A percentile compares a stretch with the other conserved stretches of the same genome.
Evolutionary conservation across 441 rosid genomes (phyloP).

Genomic region (Hura crepitans): DNA sequence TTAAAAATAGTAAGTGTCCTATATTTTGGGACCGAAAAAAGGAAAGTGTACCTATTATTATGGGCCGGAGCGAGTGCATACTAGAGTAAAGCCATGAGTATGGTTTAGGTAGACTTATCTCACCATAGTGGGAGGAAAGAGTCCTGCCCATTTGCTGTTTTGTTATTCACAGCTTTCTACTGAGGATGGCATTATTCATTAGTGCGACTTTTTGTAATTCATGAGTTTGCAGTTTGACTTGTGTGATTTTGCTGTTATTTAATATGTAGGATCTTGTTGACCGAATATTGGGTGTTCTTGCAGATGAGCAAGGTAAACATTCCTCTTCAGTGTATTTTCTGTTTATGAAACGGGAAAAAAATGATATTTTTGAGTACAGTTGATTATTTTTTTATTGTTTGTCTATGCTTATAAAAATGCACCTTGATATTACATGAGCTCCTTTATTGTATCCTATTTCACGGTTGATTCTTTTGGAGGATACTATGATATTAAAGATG

Average conservation of each 20-base stretch:
- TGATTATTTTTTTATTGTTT: neutral
- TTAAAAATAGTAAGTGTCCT: too few relatives aligned
- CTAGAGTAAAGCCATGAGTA: neutral
- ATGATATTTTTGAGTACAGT: neutral
- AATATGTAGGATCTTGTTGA: conserved; percentile 83
- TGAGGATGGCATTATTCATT: neutral
- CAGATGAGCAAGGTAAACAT: conserved; percentile 69
- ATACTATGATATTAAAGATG: neutral
- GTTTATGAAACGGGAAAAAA: neutral
- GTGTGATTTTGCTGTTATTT: conserved; percentile 21
- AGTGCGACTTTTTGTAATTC: neutral
- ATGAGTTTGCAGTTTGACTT: conserved; percentile 3
- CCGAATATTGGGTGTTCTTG: conserved; percentile 59
- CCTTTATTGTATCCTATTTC: neutral
- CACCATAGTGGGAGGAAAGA: neutral
- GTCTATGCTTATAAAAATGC: neutral
- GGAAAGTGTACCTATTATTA: too few relatives aligned
- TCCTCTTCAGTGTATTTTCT: neutral
- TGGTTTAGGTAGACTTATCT: neutral
- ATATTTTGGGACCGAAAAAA: too few relatives aligned
- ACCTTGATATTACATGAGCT: neutral
- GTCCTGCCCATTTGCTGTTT: neutral
- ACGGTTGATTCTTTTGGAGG: neutral
- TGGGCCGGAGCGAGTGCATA: too few relatives aligned
- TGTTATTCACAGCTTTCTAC: neutral